A percentile compares a stretch with the other conserved stretches of the same genome.
Conservation (phyloP, 2,329 filamentous ascomycete species). For the Trichoderma pleuroti region DNA sequence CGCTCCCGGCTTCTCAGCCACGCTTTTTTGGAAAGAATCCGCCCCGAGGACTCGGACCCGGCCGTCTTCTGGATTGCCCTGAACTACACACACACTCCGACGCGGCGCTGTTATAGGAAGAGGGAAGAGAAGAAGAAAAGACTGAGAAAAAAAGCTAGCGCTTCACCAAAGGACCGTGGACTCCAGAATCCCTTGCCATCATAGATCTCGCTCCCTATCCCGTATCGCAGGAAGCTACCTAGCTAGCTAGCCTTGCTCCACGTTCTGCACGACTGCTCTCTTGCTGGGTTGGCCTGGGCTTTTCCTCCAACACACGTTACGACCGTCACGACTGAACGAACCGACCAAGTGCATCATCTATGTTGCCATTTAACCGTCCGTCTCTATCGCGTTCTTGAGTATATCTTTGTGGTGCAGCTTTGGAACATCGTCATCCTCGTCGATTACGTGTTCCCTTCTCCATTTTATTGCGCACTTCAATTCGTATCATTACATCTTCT, state of each 20-base stretch:
- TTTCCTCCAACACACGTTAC: slow-evolving; percentile 9
- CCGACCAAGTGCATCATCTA: slow-evolving; percentile 17
- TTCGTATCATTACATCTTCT: neutral
- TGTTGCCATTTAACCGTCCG: slow-evolving; percentile 9
- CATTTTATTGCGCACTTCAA: slow-evolving; percentile 14
- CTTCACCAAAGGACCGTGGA: neutral
- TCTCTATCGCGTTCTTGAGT: slow-evolving; percentile 16
- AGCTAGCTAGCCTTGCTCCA: neutral
- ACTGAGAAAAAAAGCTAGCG: neutral
- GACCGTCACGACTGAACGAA: slow-evolving; percentile 20
- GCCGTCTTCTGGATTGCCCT: neutral
- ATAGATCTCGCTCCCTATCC: neutral
- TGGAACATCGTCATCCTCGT: neutral
- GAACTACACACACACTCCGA: neutral
- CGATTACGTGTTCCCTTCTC: slow-evolving; percentile 11
- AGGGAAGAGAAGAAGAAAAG: neutral
- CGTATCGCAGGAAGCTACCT: neutral
- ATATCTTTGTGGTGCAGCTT: neutral
- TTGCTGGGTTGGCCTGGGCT: neutral
- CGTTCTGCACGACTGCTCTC: slow-evolving; percentile 2
- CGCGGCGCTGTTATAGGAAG: neutral
- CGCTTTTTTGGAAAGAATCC: neutral
- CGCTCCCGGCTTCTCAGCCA: neutral
- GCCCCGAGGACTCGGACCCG: neutral
- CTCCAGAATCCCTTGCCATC: neutral